Evolutionary conservation across 495 filamentous ascomycete species (phyloP).

Genomic region (Penicillium parvum): DNA sequence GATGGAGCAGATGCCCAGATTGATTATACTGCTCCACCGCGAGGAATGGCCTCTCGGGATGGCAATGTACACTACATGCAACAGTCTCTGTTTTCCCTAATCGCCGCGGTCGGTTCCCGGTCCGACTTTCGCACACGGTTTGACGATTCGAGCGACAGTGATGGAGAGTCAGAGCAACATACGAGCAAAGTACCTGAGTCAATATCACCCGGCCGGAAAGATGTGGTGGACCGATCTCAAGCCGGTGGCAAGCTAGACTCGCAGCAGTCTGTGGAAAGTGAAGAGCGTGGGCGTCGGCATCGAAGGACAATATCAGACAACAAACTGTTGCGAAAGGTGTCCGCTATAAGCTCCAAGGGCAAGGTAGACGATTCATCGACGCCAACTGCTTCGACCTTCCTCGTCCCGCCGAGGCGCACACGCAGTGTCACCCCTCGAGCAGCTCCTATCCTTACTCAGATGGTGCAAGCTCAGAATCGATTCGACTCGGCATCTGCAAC

Average conservation of each 20-base stretch:
- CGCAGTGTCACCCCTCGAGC: constrained; percentile 44
- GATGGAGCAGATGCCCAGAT: constrained; percentile 68
- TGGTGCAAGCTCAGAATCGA: constrained; percentile 75
- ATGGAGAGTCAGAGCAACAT: constrained; percentile 48
- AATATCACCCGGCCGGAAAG: constrained; percentile 9
- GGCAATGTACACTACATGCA: constrained; percentile 67
- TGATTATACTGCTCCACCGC: constrained; percentile 63
- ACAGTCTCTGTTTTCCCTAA: constrained; percentile 90
- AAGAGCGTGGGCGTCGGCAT: constrained; percentile 42
- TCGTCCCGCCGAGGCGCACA: constrained; percentile 22
- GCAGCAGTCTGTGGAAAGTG: constrained; percentile 4
- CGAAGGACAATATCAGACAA: constrained; percentile 58
- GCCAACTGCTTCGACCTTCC: constrained; percentile 15
- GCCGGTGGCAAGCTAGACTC: not conserved
- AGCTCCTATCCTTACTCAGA: constrained; percentile 75
- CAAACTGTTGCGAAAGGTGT: constrained; percentile 55
- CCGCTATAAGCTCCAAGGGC: constrained; percentile 45
- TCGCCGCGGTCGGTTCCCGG: constrained; percentile 81
- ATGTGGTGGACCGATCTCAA: constrained; percentile 3
- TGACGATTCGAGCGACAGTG: constrained; percentile 78
- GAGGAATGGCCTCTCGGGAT: constrained; percentile 31
- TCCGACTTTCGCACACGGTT: constrained; percentile 78
- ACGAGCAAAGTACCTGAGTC: constrained; percentile 5
- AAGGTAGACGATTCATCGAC: constrained; percentile 19
- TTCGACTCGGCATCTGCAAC: constrained; percentile 40